Evolutionary conservation across 768 basidiomycete species (phyloP), one percentile per base, ranked within the genome.

Genomic region (Austroboletus eburneus): DNA sequence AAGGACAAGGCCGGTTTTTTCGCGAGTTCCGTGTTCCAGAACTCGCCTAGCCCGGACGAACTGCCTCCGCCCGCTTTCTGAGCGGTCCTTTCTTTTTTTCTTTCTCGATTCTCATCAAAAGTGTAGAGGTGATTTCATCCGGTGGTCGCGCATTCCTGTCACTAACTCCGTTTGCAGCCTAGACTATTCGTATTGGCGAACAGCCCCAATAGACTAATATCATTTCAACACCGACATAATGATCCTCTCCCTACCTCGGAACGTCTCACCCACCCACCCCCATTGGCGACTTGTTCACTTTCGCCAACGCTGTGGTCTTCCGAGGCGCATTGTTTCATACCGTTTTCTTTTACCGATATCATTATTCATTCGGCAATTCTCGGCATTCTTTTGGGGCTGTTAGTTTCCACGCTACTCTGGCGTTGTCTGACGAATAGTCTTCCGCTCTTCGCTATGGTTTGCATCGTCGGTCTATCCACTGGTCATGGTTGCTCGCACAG

Each of bases 1-100:
- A 60, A 62, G 56, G 61, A 67, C 42, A 69, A 68, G 50, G 63
- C 69, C 23, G 76, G 76, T 8, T 87, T 79, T 61, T 90, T 86
- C 65, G 87, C 87, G 55, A 88, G 85, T 58, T 88, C 86, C 25
- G 72, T 75, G 58, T 90, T 88, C 79, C 87, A 89, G 75, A 90
- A 88, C 72, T 87, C 85, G 48, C 87, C 87, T 14, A 87, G 83
- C 57, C 87, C 87, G 43, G 87, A 89, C 50, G 86, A 86, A 60
- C 69, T 90, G 39, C 87, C 87, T 38, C 77, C 80, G 50, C 85
- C 85, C 45, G 69, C 74, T 53, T 81, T 85, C 60, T 66, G 44
- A 66, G 62, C 63, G 64, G 68, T 70, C 42, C 75, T 64, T 75
- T 64, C 64, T 42, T 57, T 48, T 45, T 39, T 41, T n/a, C n/a